These are phyloP conservation scores for Ceratocystis albifundus DNA, from an alignment of 2,329 filamentous ascomycete species.

Conservation along the genomic window DNA sequence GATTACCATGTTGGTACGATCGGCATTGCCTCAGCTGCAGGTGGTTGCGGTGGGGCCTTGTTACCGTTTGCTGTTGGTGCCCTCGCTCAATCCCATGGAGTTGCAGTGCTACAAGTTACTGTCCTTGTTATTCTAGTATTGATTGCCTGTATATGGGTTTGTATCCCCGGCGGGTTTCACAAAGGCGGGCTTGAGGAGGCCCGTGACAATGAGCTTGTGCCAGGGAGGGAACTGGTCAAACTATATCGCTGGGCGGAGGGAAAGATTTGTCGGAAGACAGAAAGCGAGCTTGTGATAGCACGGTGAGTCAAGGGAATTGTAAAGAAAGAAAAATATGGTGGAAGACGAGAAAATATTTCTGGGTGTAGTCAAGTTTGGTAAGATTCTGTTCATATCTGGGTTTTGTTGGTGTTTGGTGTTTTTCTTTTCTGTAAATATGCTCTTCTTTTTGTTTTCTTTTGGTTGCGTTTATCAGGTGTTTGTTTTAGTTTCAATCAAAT, in stretches of 20 bases:
- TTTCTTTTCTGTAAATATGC: neutral
- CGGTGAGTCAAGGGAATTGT: neutral
- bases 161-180: slow-evolving; percentile 33
- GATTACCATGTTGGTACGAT: slow-evolving; percentile 69
- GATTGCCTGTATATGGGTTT: slow-evolving; percentile 37
- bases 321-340: neutral
- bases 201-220: slow-evolving; percentile 28
- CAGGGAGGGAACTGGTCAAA: slow-evolving; percentile 12
- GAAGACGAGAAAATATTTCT: neutral
- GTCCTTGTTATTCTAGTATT: slow-evolving; percentile 39
- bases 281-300: neutral
- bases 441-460: too few species aligned
- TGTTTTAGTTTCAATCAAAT: neutral
- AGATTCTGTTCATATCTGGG: too few species aligned
- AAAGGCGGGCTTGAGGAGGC: slow-evolving; percentile 35
- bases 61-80: slow-evolving; percentile 57
- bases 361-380: too few species aligned
- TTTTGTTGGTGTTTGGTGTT: neutral
- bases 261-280: neutral
- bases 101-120: slow-evolving; percentile 46
- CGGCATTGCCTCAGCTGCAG: slow-evolving; percentile 68
- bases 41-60: slow-evolving; percentile 58
- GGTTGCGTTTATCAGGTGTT: neutral
- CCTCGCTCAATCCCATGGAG: slow-evolving; percentile 48
- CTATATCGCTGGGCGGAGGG: slow-evolving; percentile 5